phyloP scores from a whole-genome alignment of 2,329 filamentous ascomycete genomes.

The Pseudogymnoascus sp. region DNA sequence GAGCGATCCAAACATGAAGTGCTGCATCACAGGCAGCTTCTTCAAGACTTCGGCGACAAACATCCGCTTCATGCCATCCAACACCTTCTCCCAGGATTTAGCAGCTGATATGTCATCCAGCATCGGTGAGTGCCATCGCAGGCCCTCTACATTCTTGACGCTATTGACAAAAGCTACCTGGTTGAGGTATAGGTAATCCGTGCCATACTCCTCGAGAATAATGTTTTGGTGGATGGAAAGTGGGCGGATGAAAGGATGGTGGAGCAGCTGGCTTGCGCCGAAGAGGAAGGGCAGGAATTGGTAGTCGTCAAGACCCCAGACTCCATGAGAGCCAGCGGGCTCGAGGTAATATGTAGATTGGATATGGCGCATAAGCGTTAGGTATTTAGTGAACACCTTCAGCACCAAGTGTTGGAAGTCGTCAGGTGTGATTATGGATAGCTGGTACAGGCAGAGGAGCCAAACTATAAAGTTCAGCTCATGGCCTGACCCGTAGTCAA shows the following conservation, averaged over 20 bases:
- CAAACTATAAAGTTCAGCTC: constrained; percentile 96
- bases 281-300: constrained; percentile 95
- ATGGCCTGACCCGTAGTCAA: constrained; percentile 96
- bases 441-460: constrained; percentile 86
- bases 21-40: constrained; percentile 97
- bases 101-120: constrained; percentile 92
- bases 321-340: constrained; percentile 91
- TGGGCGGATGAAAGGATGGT: constrained; percentile 74
- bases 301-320: constrained; percentile 97
- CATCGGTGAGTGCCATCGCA: constrained; percentile 97
- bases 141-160: constrained; percentile 89
- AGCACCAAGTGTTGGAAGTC: constrained; percentile 73
- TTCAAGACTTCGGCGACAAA: constrained; percentile 86
- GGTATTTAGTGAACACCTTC: constrained; percentile 72
- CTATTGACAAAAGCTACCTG: constrained; percentile 93
- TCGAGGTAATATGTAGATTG: constrained; percentile 95
- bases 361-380: constrained; percentile 76
- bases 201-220: constrained; percentile 75
- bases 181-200: constrained; percentile 82
- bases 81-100: constrained; percentile 85
- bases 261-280: constrained; percentile 79
- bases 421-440: constrained; percentile 53
- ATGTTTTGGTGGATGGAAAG: constrained; percentile 81
- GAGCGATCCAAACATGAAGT: constrained; percentile 87
- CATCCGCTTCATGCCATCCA: constrained; percentile 94